Base-by-base conservation (phyloP, 2,329 filamentous ascomycete species). In the Ophiostoma sp. region DNA sequence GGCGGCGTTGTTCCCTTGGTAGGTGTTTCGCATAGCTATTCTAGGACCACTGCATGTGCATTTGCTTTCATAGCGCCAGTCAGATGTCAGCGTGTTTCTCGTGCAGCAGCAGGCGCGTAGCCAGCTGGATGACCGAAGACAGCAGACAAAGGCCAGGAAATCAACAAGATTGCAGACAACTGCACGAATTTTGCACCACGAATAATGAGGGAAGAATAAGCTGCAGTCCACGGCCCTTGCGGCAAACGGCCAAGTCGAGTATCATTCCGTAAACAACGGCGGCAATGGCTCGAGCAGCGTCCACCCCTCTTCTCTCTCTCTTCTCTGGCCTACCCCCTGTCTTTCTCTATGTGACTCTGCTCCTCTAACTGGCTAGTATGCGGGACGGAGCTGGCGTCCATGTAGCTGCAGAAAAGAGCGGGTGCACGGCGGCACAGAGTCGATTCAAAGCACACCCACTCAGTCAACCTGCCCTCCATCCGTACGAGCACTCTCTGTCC, bases 341-440 rank as follows among this genome's bases (percentile, higher is more conserved):
- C 9, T 16, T 60, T 41, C n/a, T 12, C 49, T 64, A 27, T 38
- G 36, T 41, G 12, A 18, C 49, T 45, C 41, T 40, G 4, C n/a
- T 5, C 40, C 12, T 38, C 16, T 45, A 40, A 67, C 41, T 66
- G 67, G 38, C 45, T 41, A 16, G 27, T 47, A 44, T 62, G 38
- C 38, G 9, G 47, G 27, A 55, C 49, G 36, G 63, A 68, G 49
- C 42, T 63, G 27, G 45, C n/a, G 18, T 55, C 38, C 18, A 58
- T 66, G 36, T 65, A 27, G 64, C 67, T 68, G 64, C 42, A 62
- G 63, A 11, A 40, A 27, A 60, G 42, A 42, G 42, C 38, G 12
- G 27, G 41, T 45, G 41, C 67, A 65, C 42, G 63, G 63, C 67
- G 63, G 67, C 67, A 68, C 49, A 68, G 41, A 42, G 40, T 63